phyloP scores from a whole-genome alignment of 805 yeast species.

The Naumovozyma baii region DNA sequence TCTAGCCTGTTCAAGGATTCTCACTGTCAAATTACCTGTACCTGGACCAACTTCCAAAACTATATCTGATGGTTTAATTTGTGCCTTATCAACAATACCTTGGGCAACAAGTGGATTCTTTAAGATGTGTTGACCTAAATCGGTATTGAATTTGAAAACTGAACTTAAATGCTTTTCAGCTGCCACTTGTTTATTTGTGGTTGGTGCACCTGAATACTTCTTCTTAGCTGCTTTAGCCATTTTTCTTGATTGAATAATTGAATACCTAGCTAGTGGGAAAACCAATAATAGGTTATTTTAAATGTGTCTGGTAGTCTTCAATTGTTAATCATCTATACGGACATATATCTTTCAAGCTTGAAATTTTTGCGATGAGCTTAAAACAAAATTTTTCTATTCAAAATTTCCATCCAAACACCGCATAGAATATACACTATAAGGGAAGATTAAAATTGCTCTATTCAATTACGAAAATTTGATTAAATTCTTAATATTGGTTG shows the following conservation, averaged over 20 bases:
- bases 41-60: conserved; percentile 98
- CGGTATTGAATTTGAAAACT: conserved; percentile 94
- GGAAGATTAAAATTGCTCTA: background rate
- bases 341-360: no score
- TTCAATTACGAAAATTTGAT: no score
- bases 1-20: conserved; percentile 83
- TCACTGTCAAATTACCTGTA: conserved; percentile 93
- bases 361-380: conserved; percentile 3
- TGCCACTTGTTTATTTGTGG: conserved; percentile 49
- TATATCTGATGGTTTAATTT: conserved; percentile 80
- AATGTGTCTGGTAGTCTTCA: background rate
- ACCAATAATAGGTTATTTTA: background rate
- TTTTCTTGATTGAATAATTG: background rate
- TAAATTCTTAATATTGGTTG: background rate
- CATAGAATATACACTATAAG: background rate
- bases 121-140: conserved; percentile 91
- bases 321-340: no score
- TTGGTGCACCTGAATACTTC: conserved; percentile 42
- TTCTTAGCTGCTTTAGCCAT: conserved; percentile 62
- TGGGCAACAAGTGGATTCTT: conserved; percentile 96
- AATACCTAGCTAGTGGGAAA: no score
- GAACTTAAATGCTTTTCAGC: conserved; percentile 58
- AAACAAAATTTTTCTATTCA: conserved; percentile 5
- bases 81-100: conserved; percentile 95
- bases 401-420: background rate